Evolutionary conservation across 108 stramenopile species (phyloP).

Genomic region (Seminavis robusta): DNA sequence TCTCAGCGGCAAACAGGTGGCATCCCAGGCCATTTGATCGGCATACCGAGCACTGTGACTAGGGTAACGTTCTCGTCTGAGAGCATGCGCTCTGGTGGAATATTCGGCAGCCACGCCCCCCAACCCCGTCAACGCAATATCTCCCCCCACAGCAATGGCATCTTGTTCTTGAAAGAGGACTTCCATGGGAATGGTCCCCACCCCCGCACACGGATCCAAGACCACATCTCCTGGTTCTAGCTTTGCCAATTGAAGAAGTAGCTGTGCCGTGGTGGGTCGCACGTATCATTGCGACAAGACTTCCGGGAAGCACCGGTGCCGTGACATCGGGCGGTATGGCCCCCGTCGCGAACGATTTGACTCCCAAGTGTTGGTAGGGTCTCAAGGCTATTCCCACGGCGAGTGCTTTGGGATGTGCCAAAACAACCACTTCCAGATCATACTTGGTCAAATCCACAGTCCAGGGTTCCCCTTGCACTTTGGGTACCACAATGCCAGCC

Average conservation of each 20-base stretch:
- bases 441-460: constrained; percentile 52
- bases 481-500: constrained; percentile 13
- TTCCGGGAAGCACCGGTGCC: constrained; percentile 30
- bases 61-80: no score
- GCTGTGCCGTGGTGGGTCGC: constrained; percentile 50
- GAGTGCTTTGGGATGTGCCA: constrained; percentile 21
- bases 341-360: constrained; percentile 40
- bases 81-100: constrained; percentile 1
- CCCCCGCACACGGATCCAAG: constrained; percentile 69
- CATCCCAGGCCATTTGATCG: constrained; percentile 47
- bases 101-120: constrained; percentile 8
- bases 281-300: constrained; percentile 33
- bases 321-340: constrained; percentile 45
- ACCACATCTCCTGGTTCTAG: constrained; percentile 43
- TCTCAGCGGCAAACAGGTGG: constrained; percentile 49
- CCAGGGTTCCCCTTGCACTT: constrained; percentile 17
- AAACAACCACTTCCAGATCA: constrained; percentile 50
- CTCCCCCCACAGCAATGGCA: constrained; percentile 49
- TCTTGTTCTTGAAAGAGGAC: background rate
- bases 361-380: constrained; percentile 47
- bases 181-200: constrained; percentile 64
- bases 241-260: constrained; percentile 39
- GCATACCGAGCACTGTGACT: background rate
- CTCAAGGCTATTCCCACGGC: constrained; percentile 43
- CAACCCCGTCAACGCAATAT: constrained; percentile 29